A percentile compares a stretch with the other conserved stretches of the same genome.
phyloP scores from a whole-genome alignment of 345 rosid species.

The Citrus sp. region DNA sequence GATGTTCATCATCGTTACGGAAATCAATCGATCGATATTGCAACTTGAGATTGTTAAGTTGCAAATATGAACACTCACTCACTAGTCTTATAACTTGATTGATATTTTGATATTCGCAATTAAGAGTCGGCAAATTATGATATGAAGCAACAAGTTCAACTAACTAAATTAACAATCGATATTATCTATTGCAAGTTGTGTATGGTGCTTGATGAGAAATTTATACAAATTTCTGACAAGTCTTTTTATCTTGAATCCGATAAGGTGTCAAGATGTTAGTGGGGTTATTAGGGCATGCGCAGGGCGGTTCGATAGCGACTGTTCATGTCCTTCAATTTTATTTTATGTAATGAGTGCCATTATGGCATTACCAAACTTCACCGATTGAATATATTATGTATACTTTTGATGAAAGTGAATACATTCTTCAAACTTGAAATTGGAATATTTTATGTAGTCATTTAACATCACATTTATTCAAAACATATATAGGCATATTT shows the following conservation, averaged over 20 bases:
- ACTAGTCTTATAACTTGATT: neutral
- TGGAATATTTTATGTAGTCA: neutral
- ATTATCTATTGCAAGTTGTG: neutral
- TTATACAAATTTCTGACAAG: neutral
- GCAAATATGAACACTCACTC: neutral
- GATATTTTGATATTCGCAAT: neutral
- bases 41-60: neutral
- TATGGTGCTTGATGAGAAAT: neutral
- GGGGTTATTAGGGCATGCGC: neutral
- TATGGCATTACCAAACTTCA: slow-evolving; percentile 2
- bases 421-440: neutral
- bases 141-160: neutral
- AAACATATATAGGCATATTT: too few relatives aligned
- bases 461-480: too few relatives aligned
- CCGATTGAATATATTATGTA: neutral
- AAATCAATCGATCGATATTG: neutral
- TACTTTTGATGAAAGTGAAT: neutral
- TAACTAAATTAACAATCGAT: neutral
- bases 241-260: neutral
- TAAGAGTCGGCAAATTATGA: neutral
- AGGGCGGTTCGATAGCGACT: neutral
- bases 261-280: neutral
- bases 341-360: neutral
- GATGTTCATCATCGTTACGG: neutral
- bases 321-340: neutral